phyloP scores from a whole-genome alignment of 2,329 filamentous ascomycete genomes.

The Alternaria brassicae region DNA sequence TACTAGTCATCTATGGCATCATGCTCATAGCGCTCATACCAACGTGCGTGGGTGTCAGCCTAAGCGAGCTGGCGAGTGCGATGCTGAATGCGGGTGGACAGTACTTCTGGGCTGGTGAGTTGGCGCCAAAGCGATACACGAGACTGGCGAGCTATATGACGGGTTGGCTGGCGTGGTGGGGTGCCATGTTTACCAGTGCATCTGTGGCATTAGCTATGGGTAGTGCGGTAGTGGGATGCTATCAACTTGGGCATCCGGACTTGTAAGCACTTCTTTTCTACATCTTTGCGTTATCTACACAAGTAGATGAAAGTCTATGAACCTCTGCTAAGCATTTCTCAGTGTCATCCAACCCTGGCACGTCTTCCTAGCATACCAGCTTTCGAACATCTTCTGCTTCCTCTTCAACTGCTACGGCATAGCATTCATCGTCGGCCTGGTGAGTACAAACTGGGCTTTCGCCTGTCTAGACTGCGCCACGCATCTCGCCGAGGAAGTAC shows the following conservation, averaged over 20 bases:
- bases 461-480: constrained; percentile 60
- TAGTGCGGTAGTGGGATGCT: constrained; percentile 59
- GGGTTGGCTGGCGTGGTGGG: constrained; percentile 63
- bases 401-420: constrained; percentile 59
- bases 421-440: constrained; percentile 60
- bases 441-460: constrained; percentile 61
- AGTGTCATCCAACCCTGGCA: constrained; percentile 48
- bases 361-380: constrained; percentile 55
- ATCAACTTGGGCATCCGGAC: constrained; percentile 60
- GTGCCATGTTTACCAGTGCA: constrained; percentile 61
- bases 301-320: background rate
- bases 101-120: constrained; percentile 60
- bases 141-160: constrained; percentile 58
- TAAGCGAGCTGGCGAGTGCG: constrained; percentile 58
- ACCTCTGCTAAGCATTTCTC: background rate
- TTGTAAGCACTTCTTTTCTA: constrained; percentile 52
- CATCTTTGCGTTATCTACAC: background rate
- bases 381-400: constrained; percentile 58
- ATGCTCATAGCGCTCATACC: constrained; percentile 57
- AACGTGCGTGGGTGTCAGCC: constrained; percentile 55
- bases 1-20: constrained; percentile 60
- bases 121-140: constrained; percentile 56
- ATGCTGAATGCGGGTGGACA: constrained; percentile 61
- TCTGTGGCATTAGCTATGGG: constrained; percentile 60
- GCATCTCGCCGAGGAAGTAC: constrained; percentile 61